Conservation (phyloP, 305 asterid species). For the Euphrasia arctica region DNA sequence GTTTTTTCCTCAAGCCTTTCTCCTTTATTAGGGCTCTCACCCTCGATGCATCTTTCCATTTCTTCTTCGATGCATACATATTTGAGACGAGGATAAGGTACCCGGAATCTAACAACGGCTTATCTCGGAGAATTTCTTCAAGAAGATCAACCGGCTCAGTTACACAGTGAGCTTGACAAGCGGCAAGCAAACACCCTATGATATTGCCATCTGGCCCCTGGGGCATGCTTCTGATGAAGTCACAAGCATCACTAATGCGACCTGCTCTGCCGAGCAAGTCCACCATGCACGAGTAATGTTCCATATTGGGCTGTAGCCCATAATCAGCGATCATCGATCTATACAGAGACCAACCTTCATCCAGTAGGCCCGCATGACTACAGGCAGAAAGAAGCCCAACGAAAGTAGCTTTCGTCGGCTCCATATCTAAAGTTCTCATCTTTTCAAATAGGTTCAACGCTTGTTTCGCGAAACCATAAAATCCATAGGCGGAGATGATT, state of each 20-base stretch:
- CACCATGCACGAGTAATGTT: constrained; percentile 47
- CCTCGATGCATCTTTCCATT: constrained; percentile 44
- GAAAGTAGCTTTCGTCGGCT: constrained; percentile 34
- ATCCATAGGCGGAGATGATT: constrained; percentile 38
- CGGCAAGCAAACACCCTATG: constrained; percentile 41
- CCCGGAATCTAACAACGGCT: constrained; percentile 32
- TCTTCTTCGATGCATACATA: constrained; percentile 38
- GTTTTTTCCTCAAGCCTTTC: constrained; percentile 35
- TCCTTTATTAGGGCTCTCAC: constrained; percentile 34
- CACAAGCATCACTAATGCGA: constrained; percentile 32
- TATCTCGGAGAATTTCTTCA: constrained; percentile 27
- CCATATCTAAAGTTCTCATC: constrained; percentile 26
- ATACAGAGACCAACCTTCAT: constrained; percentile 31
- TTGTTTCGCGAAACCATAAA: constrained; percentile 36
- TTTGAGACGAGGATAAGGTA: constrained; percentile 37
- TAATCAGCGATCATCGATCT: constrained; percentile 31
- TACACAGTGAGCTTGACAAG: constrained; percentile 34
- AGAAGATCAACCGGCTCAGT: constrained; percentile 23
- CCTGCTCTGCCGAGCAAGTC: constrained; percentile 49
- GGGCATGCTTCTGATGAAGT: constrained; percentile 33
- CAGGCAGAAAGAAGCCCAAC: constrained; percentile 39
- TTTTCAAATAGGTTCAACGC: constrained; percentile 36
- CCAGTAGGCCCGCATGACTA: constrained; percentile 40
- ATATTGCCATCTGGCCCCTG: constrained; percentile 30
- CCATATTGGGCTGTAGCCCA: constrained; percentile 33